Conservation (phyloP, 108 stramenopile species). For the Cyclotella atomus region DNA sequence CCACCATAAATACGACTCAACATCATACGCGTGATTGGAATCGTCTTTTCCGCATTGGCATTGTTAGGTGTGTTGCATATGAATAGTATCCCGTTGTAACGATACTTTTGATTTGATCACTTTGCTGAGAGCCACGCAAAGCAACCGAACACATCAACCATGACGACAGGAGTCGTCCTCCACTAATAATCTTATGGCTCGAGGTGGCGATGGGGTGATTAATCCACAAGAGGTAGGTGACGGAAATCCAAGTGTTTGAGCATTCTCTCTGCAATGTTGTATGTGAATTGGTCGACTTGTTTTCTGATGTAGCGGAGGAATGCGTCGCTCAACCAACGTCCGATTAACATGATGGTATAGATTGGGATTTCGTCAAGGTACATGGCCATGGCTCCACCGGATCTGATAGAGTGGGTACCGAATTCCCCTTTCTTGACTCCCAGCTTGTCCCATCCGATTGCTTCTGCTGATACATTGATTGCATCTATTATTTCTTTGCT, state of each 20-base stretch:
- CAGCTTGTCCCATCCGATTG: slow-evolving; percentile 4
- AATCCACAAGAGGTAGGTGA: neutral
- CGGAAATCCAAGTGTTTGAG: neutral
- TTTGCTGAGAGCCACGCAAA: too few relatives aligned
- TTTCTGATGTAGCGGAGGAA: slow-evolving; percentile 28
- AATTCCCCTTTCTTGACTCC: slow-evolving; percentile 16
- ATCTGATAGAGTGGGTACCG: slow-evolving; percentile 22
- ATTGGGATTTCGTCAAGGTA: slow-evolving; percentile 19
- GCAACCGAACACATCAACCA: too few relatives aligned
- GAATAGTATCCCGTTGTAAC: too few relatives aligned
- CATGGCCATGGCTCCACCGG: slow-evolving; percentile 20
- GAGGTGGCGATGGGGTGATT: neutral
- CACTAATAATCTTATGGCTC: neutral
- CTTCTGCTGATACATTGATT: neutral
- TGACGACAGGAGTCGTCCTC: neutral
- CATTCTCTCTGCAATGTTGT: slow-evolving; percentile 2
- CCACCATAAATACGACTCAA: too few relatives aligned
- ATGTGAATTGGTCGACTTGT: slow-evolving; percentile 26
- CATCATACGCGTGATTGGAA: too few relatives aligned
- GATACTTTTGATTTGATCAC: too few relatives aligned
- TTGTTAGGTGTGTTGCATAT: too few relatives aligned
- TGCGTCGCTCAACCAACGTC: slow-evolving; percentile 34
- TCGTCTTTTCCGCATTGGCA: too few relatives aligned
- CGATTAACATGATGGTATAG: slow-evolving; percentile 27
- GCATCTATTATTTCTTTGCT: neutral